Conservation (phyloP, 345 rosid genomes). For the Syzygium aromaticum region DNA sequence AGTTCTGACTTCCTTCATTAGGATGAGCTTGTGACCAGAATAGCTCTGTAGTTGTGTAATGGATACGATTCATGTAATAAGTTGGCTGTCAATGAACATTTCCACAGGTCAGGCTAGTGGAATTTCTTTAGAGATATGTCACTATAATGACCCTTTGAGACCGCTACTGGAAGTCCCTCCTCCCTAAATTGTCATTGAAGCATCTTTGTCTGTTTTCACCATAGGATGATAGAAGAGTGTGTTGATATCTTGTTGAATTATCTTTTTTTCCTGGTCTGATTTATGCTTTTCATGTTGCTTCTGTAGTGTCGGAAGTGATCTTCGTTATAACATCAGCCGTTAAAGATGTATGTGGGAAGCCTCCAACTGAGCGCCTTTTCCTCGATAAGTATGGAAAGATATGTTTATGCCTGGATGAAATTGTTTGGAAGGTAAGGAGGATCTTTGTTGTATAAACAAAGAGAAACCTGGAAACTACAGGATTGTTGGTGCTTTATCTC, state of each 20-base stretch:
- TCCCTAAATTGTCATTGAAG: neutral
- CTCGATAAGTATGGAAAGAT: constrained; percentile 93
- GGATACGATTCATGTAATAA: neutral
- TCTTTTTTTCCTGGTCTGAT: neutral
- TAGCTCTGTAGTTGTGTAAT: neutral
- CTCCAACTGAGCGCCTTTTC: constrained; percentile 89
- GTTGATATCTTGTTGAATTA: neutral
- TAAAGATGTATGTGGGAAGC: constrained; percentile 90
- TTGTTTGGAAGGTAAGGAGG: constrained; percentile 74
- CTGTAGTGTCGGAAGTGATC: constrained; percentile 81
- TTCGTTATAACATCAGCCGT: constrained; percentile 77
- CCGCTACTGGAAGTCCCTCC: neutral
- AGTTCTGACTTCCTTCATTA: neutral
- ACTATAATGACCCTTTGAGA: neutral
- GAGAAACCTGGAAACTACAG: neutral
- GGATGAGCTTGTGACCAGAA: neutral
- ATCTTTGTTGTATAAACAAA: neutral
- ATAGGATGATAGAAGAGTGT: neutral
- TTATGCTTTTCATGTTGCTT: neutral
- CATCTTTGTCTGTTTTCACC: neutral
- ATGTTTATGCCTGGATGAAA: constrained; percentile 90
- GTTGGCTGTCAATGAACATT: neutral
- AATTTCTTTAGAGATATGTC: neutral
- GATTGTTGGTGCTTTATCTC: neutral
- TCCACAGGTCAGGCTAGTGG: neutral